Base-by-base conservation (phyloP, 345 rosid species). In the Eucalyptus tenuipes region DNA sequence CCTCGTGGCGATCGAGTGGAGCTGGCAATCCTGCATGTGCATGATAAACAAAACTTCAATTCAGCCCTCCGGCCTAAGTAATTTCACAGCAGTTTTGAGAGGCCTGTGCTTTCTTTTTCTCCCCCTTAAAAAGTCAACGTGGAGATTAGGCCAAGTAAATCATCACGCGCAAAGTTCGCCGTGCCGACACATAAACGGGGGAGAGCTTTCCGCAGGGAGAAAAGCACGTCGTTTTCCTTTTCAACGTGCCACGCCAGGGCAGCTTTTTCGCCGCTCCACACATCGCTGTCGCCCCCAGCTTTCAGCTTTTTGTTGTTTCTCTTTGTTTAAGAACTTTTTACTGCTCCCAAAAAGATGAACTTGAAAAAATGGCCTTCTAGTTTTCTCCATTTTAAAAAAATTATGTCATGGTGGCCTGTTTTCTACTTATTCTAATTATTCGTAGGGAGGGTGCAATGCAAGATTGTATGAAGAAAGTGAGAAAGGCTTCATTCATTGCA, bases 1-100 rank as follows among this genome's bases (percentile, higher is more conserved):
- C 90, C 96, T 92, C 2, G 94, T 96, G 14, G 99, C 99, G 89
- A 97, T 95, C 52, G 99, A 97, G 87, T 97, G 99, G 86, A 97
- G 91, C 89, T 96, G 96, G 88, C 99, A 97, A n/a, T 97, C 95
- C 99, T 97, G 92, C 88, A n/a, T 44, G 89, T 49, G 37, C 86
- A 53, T 37, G 25, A 15, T 8, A 4, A 4, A 42, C 40, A 15
- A 40, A 37, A 18, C 81, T 55, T 42, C 37, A 71, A 10, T 71
- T 71, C 27, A 18, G 45, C 42, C 82, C 45, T 71, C 81, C 81
- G 12, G 18, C 81, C 81, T 37, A 37, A 18, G 45, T 71, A 37
- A 71, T 71, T 71, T 37, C 2, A 37, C 82, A 10, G 47, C 5
- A 75, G 27, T 40, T 37, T 37, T 5, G 25, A 40, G 5, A 52